phyloP scores from a whole-genome alignment of 768 basidiomycete genomes.

The Mycena crocata region DNA sequence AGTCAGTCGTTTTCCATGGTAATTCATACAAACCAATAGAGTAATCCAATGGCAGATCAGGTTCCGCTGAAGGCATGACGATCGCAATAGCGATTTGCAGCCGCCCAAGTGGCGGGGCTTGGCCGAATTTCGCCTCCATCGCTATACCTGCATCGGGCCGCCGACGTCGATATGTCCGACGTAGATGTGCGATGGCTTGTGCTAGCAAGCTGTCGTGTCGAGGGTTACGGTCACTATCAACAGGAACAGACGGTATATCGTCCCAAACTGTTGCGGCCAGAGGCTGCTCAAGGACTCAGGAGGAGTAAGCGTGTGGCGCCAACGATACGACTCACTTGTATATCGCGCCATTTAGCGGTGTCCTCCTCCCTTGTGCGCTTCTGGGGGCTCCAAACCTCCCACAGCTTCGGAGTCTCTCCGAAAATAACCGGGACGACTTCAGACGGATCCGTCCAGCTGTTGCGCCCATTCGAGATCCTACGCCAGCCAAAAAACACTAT shows the following conservation, averaged over 20 bases:
- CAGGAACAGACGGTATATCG: no score
- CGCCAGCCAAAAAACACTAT: constrained; percentile 61
- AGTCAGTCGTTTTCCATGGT: no score
- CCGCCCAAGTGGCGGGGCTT: not conserved
- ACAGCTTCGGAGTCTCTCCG: constrained; percentile 54
- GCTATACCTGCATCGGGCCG: not conserved
- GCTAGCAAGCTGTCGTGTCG: not conserved
- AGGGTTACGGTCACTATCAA: not conserved
- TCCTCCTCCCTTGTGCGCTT: not conserved
- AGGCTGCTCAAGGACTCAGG: not conserved
- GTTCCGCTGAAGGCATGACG: not conserved
- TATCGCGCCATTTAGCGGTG: constrained; percentile 11
- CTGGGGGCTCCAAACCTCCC: constrained; percentile 54
- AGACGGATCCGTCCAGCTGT: not conserved
- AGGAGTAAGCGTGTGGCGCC: not conserved
- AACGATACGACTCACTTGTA: constrained; percentile 17
- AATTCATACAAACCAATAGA: no score
- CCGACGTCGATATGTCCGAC: not conserved
- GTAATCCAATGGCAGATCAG: no score
- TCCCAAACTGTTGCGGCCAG: not conserved
- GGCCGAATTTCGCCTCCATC: not conserved
- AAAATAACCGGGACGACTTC: constrained; percentile 14
- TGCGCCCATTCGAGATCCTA: constrained; percentile 37
- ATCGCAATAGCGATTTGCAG: not conserved
- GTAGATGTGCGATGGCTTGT: not conserved